Evolutionary conservation across 768 basidiomycete genomes (phyloP), one percentile per base, ranked within the genome.

Genomic region (Naematelia aurantialba): DNA sequence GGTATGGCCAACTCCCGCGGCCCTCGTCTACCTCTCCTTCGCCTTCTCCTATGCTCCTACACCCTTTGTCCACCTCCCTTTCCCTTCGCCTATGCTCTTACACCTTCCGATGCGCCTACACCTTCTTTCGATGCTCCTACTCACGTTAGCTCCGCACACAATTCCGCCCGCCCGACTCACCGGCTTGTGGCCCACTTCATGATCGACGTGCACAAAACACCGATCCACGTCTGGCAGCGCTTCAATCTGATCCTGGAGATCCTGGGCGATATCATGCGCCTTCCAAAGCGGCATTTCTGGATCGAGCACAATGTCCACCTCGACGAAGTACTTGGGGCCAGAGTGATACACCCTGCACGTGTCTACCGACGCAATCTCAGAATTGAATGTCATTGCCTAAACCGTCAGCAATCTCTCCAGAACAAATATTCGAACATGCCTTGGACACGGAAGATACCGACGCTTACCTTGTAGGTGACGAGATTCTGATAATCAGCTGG

Each of bases 201-300:
- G 87, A 78, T 96, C 92, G 59, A 94, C 89, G 72, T 96, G 92
- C 24, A 96, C 91, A 75, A 93, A 96, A 34, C 92, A 92, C 34
- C 92, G 81, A 62, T 89, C 91, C 45, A 96, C 92, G 68, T 89
- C 88, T 1, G 91, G 90, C 39, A 96, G 79, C 14, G 85, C 83
- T 73, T 96, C 92, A 48, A 96, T 85, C 78, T 88, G 89, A 66
- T 80, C 79, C 52, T 80, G 79, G 22, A 80, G 62, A 56, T 74
- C 68, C 48, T 70, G 70, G 0, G 69, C 59, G 34, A 77, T 69
- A 61, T 80, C 79, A 51, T 79, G 78, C 14, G 78, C 76, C 22
- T 75, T 87, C 86, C 87, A 89, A 0, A 98, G 79, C 0, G 91
- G 89, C 24, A 91, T 96, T 58, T 85, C 84, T 10, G 87, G 87